Conservation (phyloP, 2,329 filamentous ascomycete genomes). For the Epichloe brachyelytri region DNA sequence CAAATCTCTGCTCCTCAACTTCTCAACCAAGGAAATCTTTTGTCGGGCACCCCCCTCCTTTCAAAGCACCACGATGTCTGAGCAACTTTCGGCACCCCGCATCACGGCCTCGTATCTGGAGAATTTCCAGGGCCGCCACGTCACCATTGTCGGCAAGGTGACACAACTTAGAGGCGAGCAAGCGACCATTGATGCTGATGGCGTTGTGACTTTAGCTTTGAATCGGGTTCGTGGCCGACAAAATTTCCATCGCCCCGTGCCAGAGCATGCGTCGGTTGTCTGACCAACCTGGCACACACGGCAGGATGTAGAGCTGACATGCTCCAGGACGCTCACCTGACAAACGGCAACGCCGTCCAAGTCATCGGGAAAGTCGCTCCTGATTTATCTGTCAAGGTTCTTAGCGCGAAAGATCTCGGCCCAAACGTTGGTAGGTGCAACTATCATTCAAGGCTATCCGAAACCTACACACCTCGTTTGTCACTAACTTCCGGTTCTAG, state of each 20-base stretch:
- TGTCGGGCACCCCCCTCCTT: neutral
- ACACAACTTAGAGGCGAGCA: constrained; percentile 67
- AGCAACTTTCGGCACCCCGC: constrained; percentile 62
- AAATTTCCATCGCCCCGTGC: neutral
- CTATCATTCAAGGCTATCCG: neutral
- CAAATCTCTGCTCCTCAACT: neutral
- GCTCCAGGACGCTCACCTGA: constrained; percentile 54
- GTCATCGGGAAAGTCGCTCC: constrained; percentile 69
- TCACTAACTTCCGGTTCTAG: constrained; percentile 28
- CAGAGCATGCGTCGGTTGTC: too few species aligned
- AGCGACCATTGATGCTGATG: constrained; percentile 69
- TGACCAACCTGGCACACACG: neutral
- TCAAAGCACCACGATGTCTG: constrained; percentile 37
- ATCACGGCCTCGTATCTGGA: constrained; percentile 71
- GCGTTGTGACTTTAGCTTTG: constrained; percentile 60
- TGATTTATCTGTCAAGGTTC: constrained; percentile 58
- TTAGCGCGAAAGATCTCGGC: constrained; percentile 59
- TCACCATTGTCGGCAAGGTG: constrained; percentile 80
- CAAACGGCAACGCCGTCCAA: constrained; percentile 57
- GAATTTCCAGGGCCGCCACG: constrained; percentile 58
- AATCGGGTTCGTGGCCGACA: constrained; percentile 46
- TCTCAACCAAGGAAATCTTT: neutral
- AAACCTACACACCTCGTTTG: too few species aligned
- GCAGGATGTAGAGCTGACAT: neutral
- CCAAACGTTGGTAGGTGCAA: constrained; percentile 48